Evolutionary conservation across 345 rosid species (phyloP), one percentile per base, ranked within the genome.

Genomic region (Anacardium occidentale): DNA sequence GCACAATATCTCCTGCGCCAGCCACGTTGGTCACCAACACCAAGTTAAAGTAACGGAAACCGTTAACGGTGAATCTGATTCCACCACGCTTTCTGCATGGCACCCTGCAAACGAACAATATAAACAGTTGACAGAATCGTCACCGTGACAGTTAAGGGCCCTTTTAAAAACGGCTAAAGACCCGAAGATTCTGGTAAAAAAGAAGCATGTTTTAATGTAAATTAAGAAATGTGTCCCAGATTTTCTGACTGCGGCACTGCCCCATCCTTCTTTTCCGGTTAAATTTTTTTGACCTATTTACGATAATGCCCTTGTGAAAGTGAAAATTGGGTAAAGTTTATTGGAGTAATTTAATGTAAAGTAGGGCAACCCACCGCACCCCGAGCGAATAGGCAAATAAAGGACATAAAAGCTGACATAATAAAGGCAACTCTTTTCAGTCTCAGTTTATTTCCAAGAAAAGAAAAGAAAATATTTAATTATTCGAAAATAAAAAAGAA

Each of bases 1-100:
- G 83, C 81, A 77, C 84, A 50, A 95, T 73, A 67, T 95, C 97
- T 22, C 99, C 99, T 51, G 98, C 94, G 1, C 99, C 99, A 29
- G 96, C 99, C 2, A 95, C 99, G 85, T 92, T 92, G 71, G 94
- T 88, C 44, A 95, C 63, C 56, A 95, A 57, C 37, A 95, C 94
- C 78, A 95, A 78, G 86, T 95, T 91, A 79, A 95, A 95, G 96
- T 90, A 95, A 73, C 91, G 92, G 94, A 90, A 91, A 3, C 99
- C 99, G 90, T 95, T 95, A 54, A 95, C 69, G 7, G 96, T 89
- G 85, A 88, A 91, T 69, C 99, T 75, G 63, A 95, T 89, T 62
- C 99, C 99, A 1, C 99, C 99, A 62, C 42, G 78, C 90, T 88
- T 95, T 71, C 92, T 83, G 87, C 99, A 95, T 10, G 98, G 86